Conservation (phyloP, 192 early-diverging fungal genomes). For the Linnemannia exigua region DNA sequence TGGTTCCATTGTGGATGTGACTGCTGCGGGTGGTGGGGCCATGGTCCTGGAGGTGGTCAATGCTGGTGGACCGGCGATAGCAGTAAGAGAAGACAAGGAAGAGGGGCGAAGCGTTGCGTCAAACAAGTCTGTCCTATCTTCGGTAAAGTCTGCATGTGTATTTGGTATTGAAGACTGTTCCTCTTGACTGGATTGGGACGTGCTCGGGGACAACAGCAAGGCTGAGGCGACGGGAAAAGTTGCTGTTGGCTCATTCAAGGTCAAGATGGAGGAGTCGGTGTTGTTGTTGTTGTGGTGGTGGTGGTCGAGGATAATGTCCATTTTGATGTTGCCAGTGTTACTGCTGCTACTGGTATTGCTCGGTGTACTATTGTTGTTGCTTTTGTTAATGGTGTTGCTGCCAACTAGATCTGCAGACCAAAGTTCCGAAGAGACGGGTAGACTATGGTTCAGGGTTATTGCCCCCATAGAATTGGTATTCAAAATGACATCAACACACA, state of each 20-base stretch:
- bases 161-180: neutral
- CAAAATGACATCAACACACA: slow-evolving; percentile 3
- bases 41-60: slow-evolving; percentile 4
- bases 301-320: neutral
- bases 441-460: slow-evolving; percentile 9
- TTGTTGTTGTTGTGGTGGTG: neutral
- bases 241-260: neutral
- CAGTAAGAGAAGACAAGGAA: neutral
- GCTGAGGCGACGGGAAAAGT: neutral
- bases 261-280: neutral
- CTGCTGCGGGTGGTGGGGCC: neutral
- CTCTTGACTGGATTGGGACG: neutral
- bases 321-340: neutral
- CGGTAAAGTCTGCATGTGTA: neutral
- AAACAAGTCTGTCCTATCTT: neutral
- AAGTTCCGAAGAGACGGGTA: neutral
- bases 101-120: neutral
- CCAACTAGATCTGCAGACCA: neutral
- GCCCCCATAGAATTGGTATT: neutral
- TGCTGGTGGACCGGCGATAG: neutral
- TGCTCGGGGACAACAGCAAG: neutral
- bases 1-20: neutral
- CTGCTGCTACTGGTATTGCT: neutral
- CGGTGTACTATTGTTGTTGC: neutral
- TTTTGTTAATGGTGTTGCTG: neutral